Percentiles rank a stretch among this genome's conserved stretches.
Conservation (phyloP, 352 stramenopile species). For the Pythium brassicae region DNA sequence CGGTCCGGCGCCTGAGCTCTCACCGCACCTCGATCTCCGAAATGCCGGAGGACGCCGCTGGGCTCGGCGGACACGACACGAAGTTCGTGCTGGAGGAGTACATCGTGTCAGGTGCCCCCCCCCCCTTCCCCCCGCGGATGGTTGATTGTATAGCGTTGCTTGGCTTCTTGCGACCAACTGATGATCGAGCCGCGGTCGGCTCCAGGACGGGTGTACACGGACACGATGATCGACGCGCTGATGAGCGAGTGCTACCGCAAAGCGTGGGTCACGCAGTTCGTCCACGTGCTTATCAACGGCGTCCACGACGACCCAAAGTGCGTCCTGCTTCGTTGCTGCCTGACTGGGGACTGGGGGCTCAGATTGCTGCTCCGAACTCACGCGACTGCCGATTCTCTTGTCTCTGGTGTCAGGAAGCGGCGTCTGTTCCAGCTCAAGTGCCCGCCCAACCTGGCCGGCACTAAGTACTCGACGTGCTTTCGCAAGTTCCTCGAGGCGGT, state of each 20-base stretch:
- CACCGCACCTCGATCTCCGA: conserved; percentile 43
- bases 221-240: conserved; percentile 64
- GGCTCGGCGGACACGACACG: conserved; percentile 18
- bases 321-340: conserved; percentile 1
- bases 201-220: conserved; percentile 65
- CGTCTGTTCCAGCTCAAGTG: conserved; percentile 68
- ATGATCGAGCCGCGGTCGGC: neutral
- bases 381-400: neutral
- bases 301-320: conserved; percentile 54
- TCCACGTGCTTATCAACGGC: conserved; percentile 63
- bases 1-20: conserved; percentile 23
- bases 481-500: conserved; percentile 73
- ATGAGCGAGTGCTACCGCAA: conserved; percentile 81
- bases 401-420: conserved; percentile 27
- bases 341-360: too few relatives aligned
- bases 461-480: conserved; percentile 56
- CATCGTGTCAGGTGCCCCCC: conserved; percentile 44
- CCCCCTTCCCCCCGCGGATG: too few relatives aligned
- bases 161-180: neutral
- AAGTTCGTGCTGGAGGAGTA: conserved; percentile 67
- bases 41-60: conserved; percentile 24
- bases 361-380: neutral
- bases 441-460: conserved; percentile 38
- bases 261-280: conserved; percentile 64
- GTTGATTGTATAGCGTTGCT: too few relatives aligned